Conservation (phyloP, 257 asterid genomes). For the Penstemon eatonii region DNA sequence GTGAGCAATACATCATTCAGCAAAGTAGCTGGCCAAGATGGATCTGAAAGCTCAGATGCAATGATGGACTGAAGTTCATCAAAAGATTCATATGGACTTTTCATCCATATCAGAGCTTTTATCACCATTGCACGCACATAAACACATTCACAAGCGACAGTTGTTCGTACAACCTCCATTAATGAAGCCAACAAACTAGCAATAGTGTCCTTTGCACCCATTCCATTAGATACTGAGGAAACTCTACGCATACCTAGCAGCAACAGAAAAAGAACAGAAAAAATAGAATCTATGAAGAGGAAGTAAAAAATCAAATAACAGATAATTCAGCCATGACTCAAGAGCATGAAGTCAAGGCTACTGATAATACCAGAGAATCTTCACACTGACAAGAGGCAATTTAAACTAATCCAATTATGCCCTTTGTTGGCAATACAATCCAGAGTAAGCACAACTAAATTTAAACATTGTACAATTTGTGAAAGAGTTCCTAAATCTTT, state of each 20-base stretch:
- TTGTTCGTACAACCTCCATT: slow-evolving; percentile 97
- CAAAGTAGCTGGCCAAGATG: slow-evolving; percentile 91
- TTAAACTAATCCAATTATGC: no score
- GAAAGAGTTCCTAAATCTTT: no score
- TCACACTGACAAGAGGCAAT: neutral
- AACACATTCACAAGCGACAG: slow-evolving; percentile 98
- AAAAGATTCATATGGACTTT: slow-evolving; percentile 94
- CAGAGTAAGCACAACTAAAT: no score
- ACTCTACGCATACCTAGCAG: slow-evolving; percentile 65
- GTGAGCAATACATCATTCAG: slow-evolving; percentile 87
- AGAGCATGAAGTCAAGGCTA: slow-evolving; percentile 15
- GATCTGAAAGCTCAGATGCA: slow-evolving; percentile 96
- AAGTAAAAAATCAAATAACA: neutral
- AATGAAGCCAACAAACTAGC: slow-evolving; percentile 90
- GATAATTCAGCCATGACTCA: neutral
- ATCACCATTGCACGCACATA: slow-evolving; percentile 99
- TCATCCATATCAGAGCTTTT: slow-evolving; percentile 99
- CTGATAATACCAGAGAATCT: neutral
- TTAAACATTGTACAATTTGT: no score
- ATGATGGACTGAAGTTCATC: slow-evolving; percentile 94
- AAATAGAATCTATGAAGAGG: slow-evolving; percentile 11
- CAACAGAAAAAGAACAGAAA: slow-evolving; percentile 4
- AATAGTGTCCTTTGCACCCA: slow-evolving; percentile 80
- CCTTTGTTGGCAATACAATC: neutral
- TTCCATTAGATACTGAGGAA: slow-evolving; percentile 72